Conservation (phyloP, 495 filamentous ascomycete species). For the Lasiosphaeriaceae sp. region DNA sequence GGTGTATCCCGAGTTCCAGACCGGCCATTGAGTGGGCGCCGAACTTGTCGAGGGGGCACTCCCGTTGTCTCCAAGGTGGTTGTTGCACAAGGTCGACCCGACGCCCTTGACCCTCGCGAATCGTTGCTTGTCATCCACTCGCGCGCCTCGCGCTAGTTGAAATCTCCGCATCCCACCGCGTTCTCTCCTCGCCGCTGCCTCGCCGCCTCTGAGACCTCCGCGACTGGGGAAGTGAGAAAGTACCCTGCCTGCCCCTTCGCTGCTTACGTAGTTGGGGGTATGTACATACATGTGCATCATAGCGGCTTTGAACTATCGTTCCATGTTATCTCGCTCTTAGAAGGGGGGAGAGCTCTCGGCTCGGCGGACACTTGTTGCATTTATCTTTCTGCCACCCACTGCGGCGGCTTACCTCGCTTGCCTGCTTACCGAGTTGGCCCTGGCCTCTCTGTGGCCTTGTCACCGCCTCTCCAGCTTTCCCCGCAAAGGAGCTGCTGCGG, state of each 20-base stretch:
- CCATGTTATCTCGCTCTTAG: too few species aligned
- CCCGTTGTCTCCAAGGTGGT: neutral
- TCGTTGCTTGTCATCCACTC: neutral
- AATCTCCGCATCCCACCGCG: conserved; percentile 2
- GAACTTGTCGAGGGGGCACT: too few species aligned
- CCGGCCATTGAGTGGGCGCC: too few species aligned
- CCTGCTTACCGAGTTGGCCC: neutral
- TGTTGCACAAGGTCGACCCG: neutral
- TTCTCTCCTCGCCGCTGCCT: neutral
- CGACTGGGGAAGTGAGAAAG: neutral
- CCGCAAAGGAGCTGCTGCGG: neutral
- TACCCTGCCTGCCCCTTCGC: too few species aligned
- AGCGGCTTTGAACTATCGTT: too few species aligned
- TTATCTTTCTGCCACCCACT: neutral
- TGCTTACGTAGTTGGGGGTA: too few species aligned
- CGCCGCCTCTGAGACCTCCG: neutral
- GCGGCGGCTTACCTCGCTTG: neutral
- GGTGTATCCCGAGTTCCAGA: too few species aligned
- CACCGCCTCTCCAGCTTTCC: conserved; percentile 1
- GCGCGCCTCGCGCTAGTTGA: conserved; percentile 2
- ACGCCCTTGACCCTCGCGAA: neutral
- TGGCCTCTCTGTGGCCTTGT: neutral
- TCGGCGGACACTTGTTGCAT: neutral
- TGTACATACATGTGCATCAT: too few species aligned
- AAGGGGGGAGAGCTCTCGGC: neutral